phyloP scores from a whole-genome alignment of 2,329 filamentous ascomycete species.

The Aspergillus sojae region DNA sequence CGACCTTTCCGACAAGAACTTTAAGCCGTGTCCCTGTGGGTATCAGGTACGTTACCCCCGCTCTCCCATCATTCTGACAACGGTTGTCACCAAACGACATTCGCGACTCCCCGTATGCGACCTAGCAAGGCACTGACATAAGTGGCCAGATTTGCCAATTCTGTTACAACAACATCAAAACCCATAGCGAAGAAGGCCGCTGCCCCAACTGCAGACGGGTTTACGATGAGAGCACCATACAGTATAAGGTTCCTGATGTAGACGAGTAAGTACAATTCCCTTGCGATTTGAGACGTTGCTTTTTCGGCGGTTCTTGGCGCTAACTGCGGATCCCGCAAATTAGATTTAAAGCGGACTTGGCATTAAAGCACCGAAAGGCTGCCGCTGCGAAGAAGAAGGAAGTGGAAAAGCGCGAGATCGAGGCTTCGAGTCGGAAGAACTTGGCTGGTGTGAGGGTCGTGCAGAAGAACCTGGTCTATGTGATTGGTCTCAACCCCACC shows the following conservation, averaged over 20 bases:
- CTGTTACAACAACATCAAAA: constrained; percentile 99
- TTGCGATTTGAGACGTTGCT: neutral
- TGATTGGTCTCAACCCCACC: constrained; percentile 89
- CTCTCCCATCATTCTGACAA: neutral
- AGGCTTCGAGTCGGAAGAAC: constrained; percentile 93
- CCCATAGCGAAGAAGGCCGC: constrained; percentile 87
- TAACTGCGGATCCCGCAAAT: constrained; percentile 21
- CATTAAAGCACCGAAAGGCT: constrained; percentile 84
- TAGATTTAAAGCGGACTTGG: constrained; percentile 55
- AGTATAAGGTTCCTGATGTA: constrained; percentile 91
- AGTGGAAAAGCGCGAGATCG: constrained; percentile 91
- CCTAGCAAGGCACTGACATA: constrained; percentile 9
- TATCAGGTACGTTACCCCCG: constrained; percentile 74
- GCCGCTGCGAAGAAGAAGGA: constrained; percentile 90
- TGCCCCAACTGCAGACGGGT: constrained; percentile 96
- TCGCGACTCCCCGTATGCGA: constrained; percentile 16
- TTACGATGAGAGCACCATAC: constrained; percentile 95
- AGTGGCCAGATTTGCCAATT: constrained; percentile 87
- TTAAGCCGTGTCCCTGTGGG: constrained; percentile 93
- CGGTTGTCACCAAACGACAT: constrained; percentile 2
- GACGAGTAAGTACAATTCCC: constrained; percentile 75
- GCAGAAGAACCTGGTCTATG: constrained; percentile 98
- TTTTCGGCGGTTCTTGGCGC: constrained; percentile 20
- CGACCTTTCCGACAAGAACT: constrained; percentile 95
- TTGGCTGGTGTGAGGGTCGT: constrained; percentile 93